phyloP scores from a whole-genome alignment of 2,329 filamentous ascomycete species.

The Didymella sp. region DNA sequence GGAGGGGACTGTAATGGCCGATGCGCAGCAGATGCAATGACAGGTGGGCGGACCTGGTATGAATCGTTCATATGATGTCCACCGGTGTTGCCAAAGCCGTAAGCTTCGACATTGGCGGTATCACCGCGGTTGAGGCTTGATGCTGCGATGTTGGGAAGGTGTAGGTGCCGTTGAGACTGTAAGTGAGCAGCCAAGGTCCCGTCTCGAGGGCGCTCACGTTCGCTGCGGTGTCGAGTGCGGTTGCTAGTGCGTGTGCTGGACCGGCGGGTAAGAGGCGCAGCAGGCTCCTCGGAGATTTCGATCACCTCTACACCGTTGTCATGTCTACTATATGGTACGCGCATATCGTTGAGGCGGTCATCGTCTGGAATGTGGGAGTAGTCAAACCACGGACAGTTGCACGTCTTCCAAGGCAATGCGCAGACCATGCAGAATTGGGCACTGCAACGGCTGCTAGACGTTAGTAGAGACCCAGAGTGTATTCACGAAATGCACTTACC shows the following conservation, averaged over 20 bases:
- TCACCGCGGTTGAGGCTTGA: constrained; percentile 44
- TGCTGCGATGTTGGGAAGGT: constrained; percentile 40
- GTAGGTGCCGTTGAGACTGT: constrained; percentile 53
- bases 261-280: constrained; percentile 36
- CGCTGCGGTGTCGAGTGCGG: constrained; percentile 34
- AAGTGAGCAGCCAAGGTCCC: constrained; percentile 61
- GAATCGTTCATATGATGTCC: constrained; percentile 67
- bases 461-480: constrained; percentile 19
- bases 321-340: constrained; percentile 39
- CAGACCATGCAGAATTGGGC: constrained; percentile 90
- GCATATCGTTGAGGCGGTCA: constrained; percentile 57
- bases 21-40: constrained; percentile 38
- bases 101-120: constrained; percentile 50
- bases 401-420: constrained; percentile 80
- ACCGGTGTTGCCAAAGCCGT: constrained; percentile 60
- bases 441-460: constrained; percentile 68
- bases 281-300: constrained; percentile 36
- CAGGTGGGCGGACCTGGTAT: constrained; percentile 41
- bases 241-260: constrained; percentile 28
- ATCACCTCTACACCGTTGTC: constrained; percentile 41
- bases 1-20: constrained; percentile 36
- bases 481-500: constrained; percentile 59
- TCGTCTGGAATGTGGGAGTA: constrained; percentile 59
- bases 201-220: constrained; percentile 53
- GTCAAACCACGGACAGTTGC: constrained; percentile 82